These are phyloP conservation scores for Mycena maculata DNA, from an alignment of 768 basidiomycete species.

Conservation along the genomic window DNA sequence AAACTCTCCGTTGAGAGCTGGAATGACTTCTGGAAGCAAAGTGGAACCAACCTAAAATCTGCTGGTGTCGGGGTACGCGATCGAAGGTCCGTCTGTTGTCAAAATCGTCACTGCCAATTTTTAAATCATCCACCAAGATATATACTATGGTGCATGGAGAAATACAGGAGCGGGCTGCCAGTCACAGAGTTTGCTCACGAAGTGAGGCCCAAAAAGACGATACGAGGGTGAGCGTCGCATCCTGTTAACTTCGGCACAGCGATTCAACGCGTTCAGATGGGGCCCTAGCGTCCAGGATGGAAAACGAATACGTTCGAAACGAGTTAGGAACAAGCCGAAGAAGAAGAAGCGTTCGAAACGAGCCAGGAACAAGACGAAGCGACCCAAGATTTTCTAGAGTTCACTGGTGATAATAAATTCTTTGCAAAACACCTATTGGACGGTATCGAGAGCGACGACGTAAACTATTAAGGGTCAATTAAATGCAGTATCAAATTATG, in stretches of 20 bases:
- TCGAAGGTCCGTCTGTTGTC: slow-evolving; percentile 64
- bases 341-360: slow-evolving; percentile 76
- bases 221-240: slow-evolving; percentile 71
- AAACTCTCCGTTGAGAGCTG: slow-evolving; percentile 76
- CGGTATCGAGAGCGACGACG: neutral
- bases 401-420: slow-evolving; percentile 14
- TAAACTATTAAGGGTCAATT: neutral
- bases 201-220: slow-evolving; percentile 75
- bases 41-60: slow-evolving; percentile 68
- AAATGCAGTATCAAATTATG: slow-evolving; percentile 6
- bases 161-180: slow-evolving; percentile 69
- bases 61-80: slow-evolving; percentile 76
- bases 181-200: slow-evolving; percentile 74
- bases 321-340: too few species aligned
- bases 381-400: slow-evolving; percentile 6
- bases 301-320: slow-evolving; percentile 81
- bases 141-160: slow-evolving; percentile 87
- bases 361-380: slow-evolving; percentile 47
- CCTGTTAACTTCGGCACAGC: neutral
- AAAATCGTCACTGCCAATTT: neutral
- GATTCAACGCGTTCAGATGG: slow-evolving; percentile 59
- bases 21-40: slow-evolving; percentile 77
- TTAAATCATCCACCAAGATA: slow-evolving; percentile 58
- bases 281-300: slow-evolving; percentile 82
- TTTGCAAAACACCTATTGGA: slow-evolving; percentile 8